Conservation (phyloP, 106 monocot genomes). For the Amphibolis antarctica region DNA sequence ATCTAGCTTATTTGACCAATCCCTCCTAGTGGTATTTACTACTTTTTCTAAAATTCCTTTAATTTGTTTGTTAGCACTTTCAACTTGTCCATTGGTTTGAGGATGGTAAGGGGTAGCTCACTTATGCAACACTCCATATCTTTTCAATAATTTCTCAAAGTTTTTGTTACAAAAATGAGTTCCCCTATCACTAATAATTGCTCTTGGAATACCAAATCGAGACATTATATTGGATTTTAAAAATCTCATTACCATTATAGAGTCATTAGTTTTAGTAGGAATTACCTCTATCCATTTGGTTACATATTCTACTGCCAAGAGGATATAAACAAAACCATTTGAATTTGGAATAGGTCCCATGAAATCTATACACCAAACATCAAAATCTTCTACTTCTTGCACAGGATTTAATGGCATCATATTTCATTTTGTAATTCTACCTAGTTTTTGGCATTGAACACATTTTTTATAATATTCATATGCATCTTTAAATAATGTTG, state of each 20-base stretch:
- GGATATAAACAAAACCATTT: neutral
- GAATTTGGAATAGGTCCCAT: neutral
- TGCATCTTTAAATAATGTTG: neutral
- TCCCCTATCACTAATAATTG: neutral
- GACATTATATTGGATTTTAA: constrained; percentile 1
- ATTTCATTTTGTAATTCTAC: neutral
- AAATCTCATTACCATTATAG: neutral
- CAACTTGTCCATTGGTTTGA: neutral
- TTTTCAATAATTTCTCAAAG: neutral
- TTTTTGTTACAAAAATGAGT: neutral
- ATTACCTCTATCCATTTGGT: constrained; percentile 4
- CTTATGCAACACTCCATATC: neutral
- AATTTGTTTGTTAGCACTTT: neutral
- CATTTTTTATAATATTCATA: neutral
- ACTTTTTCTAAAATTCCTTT: constrained; percentile 7
- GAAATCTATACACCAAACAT: constrained; percentile 4
- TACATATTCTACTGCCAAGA: neutral
- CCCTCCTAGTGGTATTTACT: neutral
- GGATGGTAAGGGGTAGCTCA: neutral
- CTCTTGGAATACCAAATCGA: neutral
- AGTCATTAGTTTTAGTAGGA: neutral
- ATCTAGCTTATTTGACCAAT: neutral
- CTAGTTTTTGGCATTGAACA: neutral
- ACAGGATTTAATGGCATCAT: neutral
- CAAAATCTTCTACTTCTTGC: neutral